phyloP scores from a whole-genome alignment of 495 filamentous ascomycete species.

The Cercophora scortea region DNA sequence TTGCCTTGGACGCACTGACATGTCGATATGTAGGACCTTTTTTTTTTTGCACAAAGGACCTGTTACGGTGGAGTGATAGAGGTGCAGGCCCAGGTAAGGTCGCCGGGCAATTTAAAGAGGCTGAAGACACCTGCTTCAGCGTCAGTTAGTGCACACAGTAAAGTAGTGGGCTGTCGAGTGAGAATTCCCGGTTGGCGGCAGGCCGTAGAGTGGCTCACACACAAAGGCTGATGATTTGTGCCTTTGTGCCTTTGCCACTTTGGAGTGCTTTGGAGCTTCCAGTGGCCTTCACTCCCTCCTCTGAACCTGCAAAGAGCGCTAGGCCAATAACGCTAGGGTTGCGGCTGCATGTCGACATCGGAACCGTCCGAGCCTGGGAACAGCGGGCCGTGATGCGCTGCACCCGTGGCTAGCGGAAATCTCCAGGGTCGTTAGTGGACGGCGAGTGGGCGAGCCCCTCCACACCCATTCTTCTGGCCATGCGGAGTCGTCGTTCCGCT shows the following conservation, averaged over 20 bases:
- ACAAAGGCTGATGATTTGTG: not conserved
- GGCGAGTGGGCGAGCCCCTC: not conserved
- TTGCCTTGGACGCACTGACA: not conserved
- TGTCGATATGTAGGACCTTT: not conserved
- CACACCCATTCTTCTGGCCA: conserved; percentile 22
- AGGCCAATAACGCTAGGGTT: not conserved
- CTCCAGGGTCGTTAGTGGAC: too few species aligned
- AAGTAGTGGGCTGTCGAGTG: not conserved
- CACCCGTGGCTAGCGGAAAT: conserved; percentile 6
- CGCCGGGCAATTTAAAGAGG: conserved; percentile 11
- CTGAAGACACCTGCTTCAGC: too few species aligned
- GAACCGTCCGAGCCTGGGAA: conserved; percentile 21
- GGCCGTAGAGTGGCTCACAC: not conserved
- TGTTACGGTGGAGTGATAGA: not conserved
- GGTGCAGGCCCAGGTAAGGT: not conserved
- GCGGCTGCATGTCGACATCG: not conserved
- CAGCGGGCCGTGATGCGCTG: conserved; percentile 27
- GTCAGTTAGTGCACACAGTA: too few species aligned
- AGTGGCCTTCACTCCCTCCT: too few species aligned
- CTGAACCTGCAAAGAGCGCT: not conserved
- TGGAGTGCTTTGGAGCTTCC: too few species aligned
- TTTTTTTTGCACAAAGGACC: too few species aligned
- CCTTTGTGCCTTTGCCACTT: too few species aligned
- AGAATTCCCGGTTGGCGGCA: not conserved
- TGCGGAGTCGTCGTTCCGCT: conserved; percentile 28